Evolutionary conservation across 2,329 filamentous ascomycete species (phyloP).

Genomic region (Xylaria sp.): DNA sequence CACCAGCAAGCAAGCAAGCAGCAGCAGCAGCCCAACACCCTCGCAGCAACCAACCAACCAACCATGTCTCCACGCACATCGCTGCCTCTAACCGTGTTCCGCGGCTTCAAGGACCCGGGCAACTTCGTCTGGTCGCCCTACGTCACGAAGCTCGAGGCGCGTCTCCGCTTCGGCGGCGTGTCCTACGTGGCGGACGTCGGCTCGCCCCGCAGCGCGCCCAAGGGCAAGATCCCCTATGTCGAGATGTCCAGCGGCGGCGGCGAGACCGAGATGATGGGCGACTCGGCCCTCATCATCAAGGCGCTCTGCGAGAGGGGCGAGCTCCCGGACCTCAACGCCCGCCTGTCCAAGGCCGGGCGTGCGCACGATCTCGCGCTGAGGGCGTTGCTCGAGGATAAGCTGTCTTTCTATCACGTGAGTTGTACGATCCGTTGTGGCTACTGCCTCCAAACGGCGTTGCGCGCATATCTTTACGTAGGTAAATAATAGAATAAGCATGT

Average conservation of each 20-base stretch:
- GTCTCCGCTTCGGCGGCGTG: slow-evolving; percentile 64
- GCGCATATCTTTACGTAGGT: background rate
- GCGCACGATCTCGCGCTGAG: slow-evolving; percentile 64
- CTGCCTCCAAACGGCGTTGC: background rate
- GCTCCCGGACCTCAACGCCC: slow-evolving; percentile 61
- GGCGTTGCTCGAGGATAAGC: slow-evolving; percentile 68
- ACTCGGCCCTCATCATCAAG: slow-evolving; percentile 67
- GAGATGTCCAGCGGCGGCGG: slow-evolving; percentile 43
- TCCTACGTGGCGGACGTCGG: slow-evolving; percentile 60
- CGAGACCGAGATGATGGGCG: slow-evolving; percentile 52
- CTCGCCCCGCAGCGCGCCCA: slow-evolving; percentile 59
- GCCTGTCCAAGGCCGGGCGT: slow-evolving; percentile 53
- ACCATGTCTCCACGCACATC: slow-evolving; percentile 21
- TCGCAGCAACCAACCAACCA: too few species aligned
- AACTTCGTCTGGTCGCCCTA: slow-evolving; percentile 70
- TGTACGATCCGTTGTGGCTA: background rate
- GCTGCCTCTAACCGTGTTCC: slow-evolving; percentile 57
- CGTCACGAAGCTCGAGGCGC: slow-evolving; percentile 70
- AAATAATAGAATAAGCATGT: background rate
- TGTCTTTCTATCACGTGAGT: slow-evolving; percentile 66
- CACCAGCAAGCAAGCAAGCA: too few species aligned
- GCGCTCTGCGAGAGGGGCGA: slow-evolving; percentile 55
- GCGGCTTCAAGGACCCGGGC: slow-evolving; percentile 58
- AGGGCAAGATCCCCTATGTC: slow-evolving; percentile 71
- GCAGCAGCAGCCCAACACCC: too few species aligned